Base-by-base conservation (phyloP, 1,284 basidiomycete genomes). In the Ceratobasidium sp. region DNA sequence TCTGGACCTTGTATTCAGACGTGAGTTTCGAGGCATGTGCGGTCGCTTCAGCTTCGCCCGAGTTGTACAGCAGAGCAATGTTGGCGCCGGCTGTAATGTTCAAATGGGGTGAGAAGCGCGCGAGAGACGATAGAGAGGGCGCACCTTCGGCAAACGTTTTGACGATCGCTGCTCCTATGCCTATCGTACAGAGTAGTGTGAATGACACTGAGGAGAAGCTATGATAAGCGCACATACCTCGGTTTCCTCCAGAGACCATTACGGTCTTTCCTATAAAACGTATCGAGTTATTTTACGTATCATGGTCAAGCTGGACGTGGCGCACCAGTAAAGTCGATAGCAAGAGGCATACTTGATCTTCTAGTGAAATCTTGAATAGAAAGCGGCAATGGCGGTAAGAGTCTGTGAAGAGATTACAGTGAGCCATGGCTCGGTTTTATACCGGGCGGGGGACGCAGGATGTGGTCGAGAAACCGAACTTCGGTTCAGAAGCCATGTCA, bases 111-210 rank as follows among this genome's bases (percentile, higher is more conserved):
- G 6, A 55, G 26, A 55, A 30, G 43, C 6, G 36, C 36, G 36
- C 8, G 36, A 2, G 26, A 18, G 18, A 48, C n/a, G 3, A 16
- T 46, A 41, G 21, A 14, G 21, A 67, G 45, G 48, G 28, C 26
- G 6, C 9, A 55, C 64, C 64, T 67, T 67, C 46, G n/a, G 78
- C 79, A 71, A 82, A 77, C n/a, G 80, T 77, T 48, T 79, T 77
- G 36, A 79, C 76, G 76, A 82, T 80, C 67, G 80, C 80, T 52
- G 75, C 73, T 10, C 81, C 81, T 74, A 82, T 80, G 73, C 80
- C 64, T 67, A 39, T 10, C 8, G 6, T 4, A 45, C 18, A 6
- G 10, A 65, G 30, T 14, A 14, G 46, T n/a, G 10, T 65, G 28
- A 50, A n/a, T 65, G 18, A 8, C 12, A 16, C 14, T 39, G 36